These are phyloP conservation scores for Cymbopogon flexuosus DNA, from an alignment of 202 grass and related monocot species.

Conservation along the genomic window DNA sequence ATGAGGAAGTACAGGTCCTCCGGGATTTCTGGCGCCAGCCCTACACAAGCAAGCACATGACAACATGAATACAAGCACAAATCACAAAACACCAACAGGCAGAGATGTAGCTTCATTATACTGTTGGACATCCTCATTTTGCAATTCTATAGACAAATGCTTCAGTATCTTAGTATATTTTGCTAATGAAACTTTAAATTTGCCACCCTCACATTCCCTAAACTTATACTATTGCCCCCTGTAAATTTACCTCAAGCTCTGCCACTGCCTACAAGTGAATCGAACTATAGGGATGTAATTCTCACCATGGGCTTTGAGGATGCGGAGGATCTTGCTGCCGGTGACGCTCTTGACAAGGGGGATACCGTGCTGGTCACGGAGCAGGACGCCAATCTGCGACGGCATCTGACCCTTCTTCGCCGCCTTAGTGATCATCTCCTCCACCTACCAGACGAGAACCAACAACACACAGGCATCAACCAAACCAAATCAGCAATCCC, in stretches of 20 bases:
- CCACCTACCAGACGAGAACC: conserved; percentile 30
- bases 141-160: too few relatives aligned
- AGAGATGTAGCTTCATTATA: not conserved
- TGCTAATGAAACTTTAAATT: not conserved
- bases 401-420: conserved; percentile 66
- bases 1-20: conserved; percentile 69
- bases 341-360: conserved; percentile 58
- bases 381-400: conserved; percentile 58
- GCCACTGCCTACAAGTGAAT: not conserved
- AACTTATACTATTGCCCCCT: too few relatives aligned
- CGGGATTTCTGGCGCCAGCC: conserved; percentile 53
- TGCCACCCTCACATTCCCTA: too few relatives aligned
- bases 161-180: not conserved
- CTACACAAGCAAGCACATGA: not conserved
- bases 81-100: not conserved
- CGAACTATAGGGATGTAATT: too few relatives aligned
- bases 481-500: not conserved
- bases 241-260: not conserved
- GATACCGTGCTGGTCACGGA: conserved; percentile 70
- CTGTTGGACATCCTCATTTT: not conserved
- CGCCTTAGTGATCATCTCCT: conserved; percentile 52
- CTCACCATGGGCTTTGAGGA: conserved; percentile 67
- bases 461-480: not conserved
- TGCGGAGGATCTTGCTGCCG: conserved; percentile 70
- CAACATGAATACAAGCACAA: not conserved